A percentile compares a stretch with the other conserved stretches of the same genome.
Evolutionary conservation across 2,329 filamentous ascomycete species (phyloP).

Genomic region (Biscogniauxia mediterranea): DNA sequence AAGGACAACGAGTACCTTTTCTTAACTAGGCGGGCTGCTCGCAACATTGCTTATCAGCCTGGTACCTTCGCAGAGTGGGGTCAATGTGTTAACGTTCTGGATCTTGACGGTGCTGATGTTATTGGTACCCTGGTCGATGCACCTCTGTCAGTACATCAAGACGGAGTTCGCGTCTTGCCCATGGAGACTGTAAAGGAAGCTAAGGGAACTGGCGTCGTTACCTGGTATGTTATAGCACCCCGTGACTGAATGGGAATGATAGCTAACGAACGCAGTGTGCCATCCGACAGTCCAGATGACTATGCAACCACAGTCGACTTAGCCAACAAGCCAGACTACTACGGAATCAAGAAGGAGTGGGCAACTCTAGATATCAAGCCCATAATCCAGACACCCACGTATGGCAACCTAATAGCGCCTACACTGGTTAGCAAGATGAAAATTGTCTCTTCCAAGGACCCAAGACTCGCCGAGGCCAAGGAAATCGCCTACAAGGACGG

Average conservation of each 20-base stretch:
- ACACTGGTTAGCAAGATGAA: constrained; percentile 88
- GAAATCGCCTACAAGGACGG: constrained; percentile 96
- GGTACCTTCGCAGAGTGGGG: constrained; percentile 63
- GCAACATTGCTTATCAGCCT: constrained; percentile 91
- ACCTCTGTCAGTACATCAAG: constrained; percentile 80
- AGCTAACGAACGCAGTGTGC: constrained; percentile 52
- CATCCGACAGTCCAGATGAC: constrained; percentile 94
- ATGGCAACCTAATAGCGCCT: constrained; percentile 73
- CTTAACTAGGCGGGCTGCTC: constrained; percentile 78
- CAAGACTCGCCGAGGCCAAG: constrained; percentile 88
- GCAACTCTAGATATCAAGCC: constrained; percentile 85
- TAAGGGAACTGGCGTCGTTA: constrained; percentile 96
- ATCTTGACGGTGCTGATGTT: constrained; percentile 74
- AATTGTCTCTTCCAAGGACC: constrained; percentile 94
- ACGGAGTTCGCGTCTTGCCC: constrained; percentile 83
- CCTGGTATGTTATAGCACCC: constrained; percentile 44
- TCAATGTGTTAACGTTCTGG: constrained; percentile 65
- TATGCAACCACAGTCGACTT: constrained; percentile 87
- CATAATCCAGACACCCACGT: constrained; percentile 84
- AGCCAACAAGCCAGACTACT: constrained; percentile 92
- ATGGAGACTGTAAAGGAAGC: constrained; percentile 92
- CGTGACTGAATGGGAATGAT: not conserved
- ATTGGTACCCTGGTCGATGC: constrained; percentile 88
- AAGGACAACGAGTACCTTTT: constrained; percentile 80
- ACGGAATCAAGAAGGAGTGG: constrained; percentile 96